phyloP scores from a whole-genome alignment of 495 filamentous ascomycete genomes.

The Penicillium bovifimosum region DNA sequence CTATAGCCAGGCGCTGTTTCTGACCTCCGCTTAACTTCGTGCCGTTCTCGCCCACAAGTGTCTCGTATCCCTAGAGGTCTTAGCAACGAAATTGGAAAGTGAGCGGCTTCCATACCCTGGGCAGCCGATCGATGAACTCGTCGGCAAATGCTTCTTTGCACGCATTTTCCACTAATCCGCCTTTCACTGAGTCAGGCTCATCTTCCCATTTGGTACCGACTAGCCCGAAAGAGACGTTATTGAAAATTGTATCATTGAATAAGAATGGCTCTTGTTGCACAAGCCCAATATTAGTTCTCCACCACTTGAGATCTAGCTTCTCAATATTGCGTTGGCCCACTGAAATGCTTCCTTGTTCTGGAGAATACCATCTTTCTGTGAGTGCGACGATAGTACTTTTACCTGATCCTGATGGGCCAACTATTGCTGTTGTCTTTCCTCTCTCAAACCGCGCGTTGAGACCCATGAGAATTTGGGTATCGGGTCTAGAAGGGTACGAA shows the following conservation, averaged over 20 bases:
- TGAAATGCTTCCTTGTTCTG: too few relatives aligned
- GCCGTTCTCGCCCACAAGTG: too few relatives aligned
- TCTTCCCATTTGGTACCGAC: conserved; percentile 58
- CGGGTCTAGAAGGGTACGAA: not conserved
- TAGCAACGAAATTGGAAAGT: too few relatives aligned
- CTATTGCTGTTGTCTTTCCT: not conserved
- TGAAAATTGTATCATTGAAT: conserved; percentile 71
- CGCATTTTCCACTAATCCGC: conserved; percentile 48
- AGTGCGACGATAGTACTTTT: not conserved
- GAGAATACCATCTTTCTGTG: too few relatives aligned
- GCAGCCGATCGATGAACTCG: conserved; percentile 35
- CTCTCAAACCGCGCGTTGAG: not conserved
- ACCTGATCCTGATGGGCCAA: not conserved
- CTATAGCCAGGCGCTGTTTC: too few relatives aligned
- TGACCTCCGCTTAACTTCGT: too few relatives aligned
- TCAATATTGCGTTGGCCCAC: too few relatives aligned
- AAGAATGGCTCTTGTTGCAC: conserved; percentile 45
- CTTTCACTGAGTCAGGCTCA: conserved; percentile 43
- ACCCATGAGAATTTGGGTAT: not conserved
- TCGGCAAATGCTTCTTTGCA: conserved; percentile 58
- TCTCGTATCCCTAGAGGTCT: too few relatives aligned
- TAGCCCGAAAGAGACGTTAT: conserved; percentile 75
- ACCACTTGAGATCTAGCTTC: conserved; percentile 80
- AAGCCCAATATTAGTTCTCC: conserved; percentile 73
- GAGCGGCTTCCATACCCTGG: too few relatives aligned